Conservation (phyloP, 2,329 filamentous ascomycete genomes). For the Hypoxylon sp. region DNA sequence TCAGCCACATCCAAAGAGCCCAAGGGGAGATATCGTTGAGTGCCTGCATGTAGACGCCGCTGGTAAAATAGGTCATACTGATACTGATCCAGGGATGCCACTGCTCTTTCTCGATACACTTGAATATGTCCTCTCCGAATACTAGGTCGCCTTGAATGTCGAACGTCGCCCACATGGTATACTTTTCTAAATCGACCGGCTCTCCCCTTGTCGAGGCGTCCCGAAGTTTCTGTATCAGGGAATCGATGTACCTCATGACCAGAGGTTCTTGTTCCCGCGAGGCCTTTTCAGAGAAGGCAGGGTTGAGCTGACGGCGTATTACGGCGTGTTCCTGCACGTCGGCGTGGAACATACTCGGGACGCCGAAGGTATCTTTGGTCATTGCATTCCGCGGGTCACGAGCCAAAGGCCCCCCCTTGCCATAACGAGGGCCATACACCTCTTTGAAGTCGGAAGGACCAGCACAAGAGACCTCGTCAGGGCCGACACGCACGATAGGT, state of each 20-base stretch:
- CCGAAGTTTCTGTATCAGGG: constrained; percentile 48
- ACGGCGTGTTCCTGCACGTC: constrained; percentile 28
- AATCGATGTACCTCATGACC: constrained; percentile 48
- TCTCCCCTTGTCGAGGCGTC: constrained; percentile 7
- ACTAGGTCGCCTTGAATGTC: constrained; percentile 34
- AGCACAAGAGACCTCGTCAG: constrained; percentile 50
- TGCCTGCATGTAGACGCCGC: constrained; percentile 21
- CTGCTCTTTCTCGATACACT: constrained; percentile 20
- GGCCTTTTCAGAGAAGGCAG: constrained; percentile 32
- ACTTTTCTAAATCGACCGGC: constrained; percentile 26
- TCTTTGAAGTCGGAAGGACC: constrained; percentile 47
- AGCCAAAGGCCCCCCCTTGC: constrained; percentile 28
- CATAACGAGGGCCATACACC: constrained; percentile 46
- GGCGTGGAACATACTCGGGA: constrained; percentile 37
- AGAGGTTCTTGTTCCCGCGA: constrained; percentile 33
- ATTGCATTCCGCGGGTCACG: constrained; percentile 22
- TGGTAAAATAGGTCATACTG: constrained; percentile 22
- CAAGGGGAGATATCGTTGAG: constrained; percentile 29
- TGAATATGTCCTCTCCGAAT: constrained; percentile 32
- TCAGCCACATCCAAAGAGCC: constrained; percentile 28
- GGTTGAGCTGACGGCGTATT: constrained; percentile 30
- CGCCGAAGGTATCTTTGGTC: constrained; percentile 21
- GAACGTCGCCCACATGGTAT: constrained; percentile 31
- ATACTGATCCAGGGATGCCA: constrained; percentile 30
- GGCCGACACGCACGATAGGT: constrained; percentile 49